phyloP scores from a whole-genome alignment of 352 stramenopile species.

The Phytophthora quininea region DNA sequence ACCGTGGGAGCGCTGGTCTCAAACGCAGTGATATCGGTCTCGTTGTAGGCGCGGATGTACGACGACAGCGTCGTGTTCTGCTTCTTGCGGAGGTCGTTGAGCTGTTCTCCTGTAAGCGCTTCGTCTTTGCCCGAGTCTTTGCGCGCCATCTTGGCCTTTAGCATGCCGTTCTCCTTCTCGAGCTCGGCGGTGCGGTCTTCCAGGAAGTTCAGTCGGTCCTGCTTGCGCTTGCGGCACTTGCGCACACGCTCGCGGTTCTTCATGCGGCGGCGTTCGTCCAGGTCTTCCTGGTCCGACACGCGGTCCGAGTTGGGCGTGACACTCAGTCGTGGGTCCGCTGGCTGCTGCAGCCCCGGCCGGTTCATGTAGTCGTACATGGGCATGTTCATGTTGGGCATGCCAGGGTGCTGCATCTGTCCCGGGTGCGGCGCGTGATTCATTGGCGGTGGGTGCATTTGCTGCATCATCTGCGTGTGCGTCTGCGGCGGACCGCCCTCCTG shows the following conservation, averaged over 20 bases:
- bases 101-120: conserved; percentile 54
- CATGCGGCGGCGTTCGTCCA: conserved; percentile 87
- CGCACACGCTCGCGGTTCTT: conserved; percentile 90
- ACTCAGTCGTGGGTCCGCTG: conserved; percentile 45
- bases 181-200: conserved; percentile 85
- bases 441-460: conserved; percentile 57
- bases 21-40: conserved; percentile 54
- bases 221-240: conserved; percentile 90
- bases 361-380: conserved; percentile 88
- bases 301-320: conserved; percentile 73
- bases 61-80: conserved; percentile 77
- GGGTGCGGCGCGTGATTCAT: conserved; percentile 50
- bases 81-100: conserved; percentile 83
- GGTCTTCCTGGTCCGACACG: conserved; percentile 73
- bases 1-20: conserved; percentile 57
- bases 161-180: conserved; percentile 80
- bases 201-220: conserved; percentile 87
- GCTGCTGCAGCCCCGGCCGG: conserved; percentile 61
- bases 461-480: conserved; percentile 47
- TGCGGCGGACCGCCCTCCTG: conserved; percentile 36
- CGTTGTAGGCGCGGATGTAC: conserved; percentile 82
- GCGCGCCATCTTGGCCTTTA: conserved; percentile 81
- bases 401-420: conserved; percentile 46
- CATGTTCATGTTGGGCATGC: conserved; percentile 79
- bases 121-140: conserved; percentile 51